phyloP scores from a whole-genome alignment of 441 rosid genomes.

The Gossypium davidsonii region DNA sequence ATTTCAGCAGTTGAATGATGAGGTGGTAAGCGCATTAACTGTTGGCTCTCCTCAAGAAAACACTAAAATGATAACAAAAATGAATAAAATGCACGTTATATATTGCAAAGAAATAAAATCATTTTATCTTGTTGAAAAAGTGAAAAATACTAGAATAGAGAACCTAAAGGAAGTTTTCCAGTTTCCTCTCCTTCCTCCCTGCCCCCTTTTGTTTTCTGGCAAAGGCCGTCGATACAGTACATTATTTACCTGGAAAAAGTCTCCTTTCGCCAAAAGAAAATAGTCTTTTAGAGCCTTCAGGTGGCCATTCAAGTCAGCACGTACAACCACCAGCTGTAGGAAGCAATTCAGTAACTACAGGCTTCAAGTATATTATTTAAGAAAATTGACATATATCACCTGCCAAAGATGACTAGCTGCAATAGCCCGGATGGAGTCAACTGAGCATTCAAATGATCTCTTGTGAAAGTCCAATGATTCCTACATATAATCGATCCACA shows the following conservation, averaged over 20 bases:
- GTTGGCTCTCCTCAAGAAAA: slow-evolving; percentile 91
- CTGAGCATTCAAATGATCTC: slow-evolving; percentile 76
- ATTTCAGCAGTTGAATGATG: slow-evolving; percentile 94
- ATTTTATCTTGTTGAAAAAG: neutral
- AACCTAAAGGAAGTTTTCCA: neutral
- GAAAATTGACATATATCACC: slow-evolving; percentile 34
- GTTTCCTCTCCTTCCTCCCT: neutral
- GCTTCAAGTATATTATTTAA: slow-evolving; percentile 9
- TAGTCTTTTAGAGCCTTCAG: slow-evolving; percentile 91
- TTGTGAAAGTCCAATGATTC: slow-evolving; percentile 90
- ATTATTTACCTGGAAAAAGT: slow-evolving; percentile 80
- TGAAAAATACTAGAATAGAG: neutral
- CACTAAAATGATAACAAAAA: slow-evolving; percentile 45
- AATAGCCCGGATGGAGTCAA: slow-evolving; percentile 79
- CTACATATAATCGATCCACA: slow-evolving; percentile 29
- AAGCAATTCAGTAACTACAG: slow-evolving; percentile 14
- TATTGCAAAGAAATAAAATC: neutral
- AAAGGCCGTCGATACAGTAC: neutral
- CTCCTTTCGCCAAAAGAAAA: slow-evolving; percentile 93
- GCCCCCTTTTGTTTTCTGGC: neutral
- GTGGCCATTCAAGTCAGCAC: slow-evolving; percentile 89
- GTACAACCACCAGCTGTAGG: slow-evolving; percentile 85
- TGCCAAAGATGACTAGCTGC: slow-evolving; percentile 99
- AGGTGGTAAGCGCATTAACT: slow-evolving; percentile 88
- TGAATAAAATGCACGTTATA: neutral